Evolutionary conservation across 176 grass and related monocot species (phyloP), one percentile per base, ranked within the genome.

Genomic region (Microstegium vimineum): DNA sequence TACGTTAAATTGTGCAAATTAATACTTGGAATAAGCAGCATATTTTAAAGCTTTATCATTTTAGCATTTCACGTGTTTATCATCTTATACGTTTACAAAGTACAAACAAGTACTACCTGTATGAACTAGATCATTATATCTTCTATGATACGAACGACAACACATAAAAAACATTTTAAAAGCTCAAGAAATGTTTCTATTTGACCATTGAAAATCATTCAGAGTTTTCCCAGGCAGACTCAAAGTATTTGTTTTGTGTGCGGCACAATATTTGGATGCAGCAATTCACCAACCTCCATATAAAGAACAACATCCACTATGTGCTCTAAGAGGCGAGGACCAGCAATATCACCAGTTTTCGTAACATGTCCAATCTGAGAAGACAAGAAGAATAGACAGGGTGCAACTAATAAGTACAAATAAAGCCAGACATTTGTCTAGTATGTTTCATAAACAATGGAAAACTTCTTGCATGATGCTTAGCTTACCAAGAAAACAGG

Each of bases 241-340:
- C 52, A 60, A 60, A 38, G 33, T 60, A 61, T 76, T 38, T 38
- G 13, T 33, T 81, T 45, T 82, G 69, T 62, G 34, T 72, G 56
- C 6, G 22, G 64, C 37, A 76, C 26, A 66, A 36, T 66, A 14
- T 8, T 37, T 28, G 3, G 28, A 82, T 36, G 33, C 42, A 71
- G 56, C 46, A 65, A 47, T 86, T 79, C 43, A 82, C 78, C 65
- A 78, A 98, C 95, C 95, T 98, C 95, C 95, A 98, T 98, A 80
- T 98, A 98, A 9, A 98, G 80, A 90, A 98, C 95, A 88, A 88
- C 92, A 95, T 95, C 95, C 41, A 98, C 92, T 65, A 98, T 98
- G 83, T 98, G 92, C 86, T 98, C 95, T 65, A 98, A 86, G 66
- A 95, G 79, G 49, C 92, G 95, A 85, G 95, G 95, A 20, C 92